Evolutionary conservation across 169 alveolate species (phyloP), one percentile per base, ranked within the genome.

Genomic region (Plasmodium ovale): DNA sequence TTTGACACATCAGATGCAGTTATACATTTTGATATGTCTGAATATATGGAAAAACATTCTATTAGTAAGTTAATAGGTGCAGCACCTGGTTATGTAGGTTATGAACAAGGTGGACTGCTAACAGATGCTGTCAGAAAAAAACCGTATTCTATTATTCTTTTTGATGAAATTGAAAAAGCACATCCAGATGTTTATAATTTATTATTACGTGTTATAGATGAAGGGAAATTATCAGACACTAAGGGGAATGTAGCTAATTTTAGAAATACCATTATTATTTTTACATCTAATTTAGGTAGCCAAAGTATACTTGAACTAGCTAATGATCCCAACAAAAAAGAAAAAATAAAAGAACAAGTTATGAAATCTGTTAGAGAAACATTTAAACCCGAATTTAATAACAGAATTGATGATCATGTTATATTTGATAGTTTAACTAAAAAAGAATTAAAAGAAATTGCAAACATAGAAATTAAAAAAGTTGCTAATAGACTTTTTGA

Each of bases 11-110:
- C 93, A 39, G 96, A 94, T 31, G 87, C 95, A 21, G 93, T 94
- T 2, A 91, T 96, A n/a, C 96, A 97, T 16, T 93, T 96, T 35
- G 98, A 96, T 87, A 96, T 96, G 98, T 92, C 97, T 10, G 98
- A 96, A 74, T 96, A 95, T 87, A 96, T 96, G 98, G 98, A 96
- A 72, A 94, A 95, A 54, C 98, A 96, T 88, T 88, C 96, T 29
- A 96, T 96, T 14, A 94, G 98, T n/a, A 65, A 95, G 37, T 92
- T 96, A 29, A 87, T 96, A 12, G 98, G 98, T 7, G 98, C 98
- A 0, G 98, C 98, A 2, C 98, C 98, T 1, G 98, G 98, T 0
- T 96, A 96, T 73, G 95, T 96, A 27, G 98, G 98, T n/a, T 95
- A 87, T 79, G 98, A 92, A 54, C 95, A 95, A 72, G 98, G 98